A percentile compares a stretch with the other conserved stretches of the same genome.
Conservation (phyloP, 441 rosid genomes). For the Corymbia citriodora region DNA sequence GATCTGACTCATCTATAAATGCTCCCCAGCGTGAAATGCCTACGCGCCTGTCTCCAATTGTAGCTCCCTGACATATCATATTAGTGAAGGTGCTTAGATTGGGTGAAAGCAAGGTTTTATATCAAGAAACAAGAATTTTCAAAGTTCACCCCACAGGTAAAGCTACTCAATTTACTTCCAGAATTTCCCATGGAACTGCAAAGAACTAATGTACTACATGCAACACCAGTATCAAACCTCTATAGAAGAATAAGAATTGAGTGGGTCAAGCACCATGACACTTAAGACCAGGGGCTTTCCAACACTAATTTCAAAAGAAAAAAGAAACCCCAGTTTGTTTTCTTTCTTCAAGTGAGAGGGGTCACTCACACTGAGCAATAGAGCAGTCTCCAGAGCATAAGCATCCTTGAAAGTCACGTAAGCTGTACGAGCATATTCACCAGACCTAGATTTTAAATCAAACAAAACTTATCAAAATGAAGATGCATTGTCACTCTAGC, state of each 20-base stretch:
- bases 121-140: not conserved
- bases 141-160: not conserved
- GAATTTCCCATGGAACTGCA: not conserved
- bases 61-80: slow-evolving; percentile 62
- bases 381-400: slow-evolving; percentile 71
- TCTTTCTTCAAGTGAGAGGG: not conserved
- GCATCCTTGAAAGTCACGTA: slow-evolving; percentile 73
- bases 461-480: not conserved
- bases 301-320: not conserved
- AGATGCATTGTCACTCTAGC: not conserved
- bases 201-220: not conserved
- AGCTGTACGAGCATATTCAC: slow-evolving; percentile 56
- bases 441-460: slow-evolving; percentile 29
- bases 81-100: not conserved
- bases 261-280: not conserved
- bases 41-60: slow-evolving; percentile 63
- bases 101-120: not conserved
- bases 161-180: not conserved
- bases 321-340: not conserved
- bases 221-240: not conserved
- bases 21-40: slow-evolving; percentile 58
- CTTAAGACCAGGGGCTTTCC: not conserved
- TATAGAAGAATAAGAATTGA: not conserved
- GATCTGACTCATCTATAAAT: slow-evolving; percentile 39
- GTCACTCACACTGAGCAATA: slow-evolving; percentile 73